Base-by-base conservation (phyloP, 345 rosid genomes). In the Sonneratia caseolaris region DNA sequence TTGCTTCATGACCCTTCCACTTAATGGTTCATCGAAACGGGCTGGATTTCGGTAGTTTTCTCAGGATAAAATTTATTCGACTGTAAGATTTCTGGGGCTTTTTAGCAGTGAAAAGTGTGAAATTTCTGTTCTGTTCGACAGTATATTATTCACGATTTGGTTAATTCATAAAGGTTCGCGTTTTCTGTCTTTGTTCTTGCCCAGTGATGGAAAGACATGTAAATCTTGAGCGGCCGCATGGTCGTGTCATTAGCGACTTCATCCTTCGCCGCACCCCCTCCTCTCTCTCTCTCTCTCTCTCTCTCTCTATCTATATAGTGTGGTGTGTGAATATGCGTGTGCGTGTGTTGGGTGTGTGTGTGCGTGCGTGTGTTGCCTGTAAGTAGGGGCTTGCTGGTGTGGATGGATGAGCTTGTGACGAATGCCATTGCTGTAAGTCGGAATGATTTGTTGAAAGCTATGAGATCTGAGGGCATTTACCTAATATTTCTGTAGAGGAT, bases 381-480 rank as follows among this genome's bases (percentile, higher is more conserved):
- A 35, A 57, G 35, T n/a, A 5, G 64, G 64, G 64, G 64, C 64
- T 8, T n/a, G 64, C 11, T 57, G 64, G 64, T 57, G 64, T n/a
- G 13, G 64, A 22, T 72, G 75, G 51, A n/a, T 22, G 72, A 71
- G 76, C 40, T 74, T 57, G 45, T 45, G 68, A 62, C 68, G 68
- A 35, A 37, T 55, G 16, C 59, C 47, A 4, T 35, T 38, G 56
- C 57, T 35, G 45, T 55, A 40, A 15, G 57, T 37, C 76, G 62
- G 38, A n/a, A 55, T 73, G 76, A 73, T 55, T 55, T 5, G 43
- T 67, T 45, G 43, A 42, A 73, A 73, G 67, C 71, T 73, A 73
- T 73, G 76, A 73, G 76, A 73, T 73, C 71, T 73, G 76, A 73
- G 76, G 71, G 75, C 70, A 9, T 73, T 73, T 66, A 53, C 8